Evolutionary conservation across 768 basidiomycete species (phyloP), one percentile per base, ranked within the genome.

Genomic region (Dentipellis fragilis): DNA sequence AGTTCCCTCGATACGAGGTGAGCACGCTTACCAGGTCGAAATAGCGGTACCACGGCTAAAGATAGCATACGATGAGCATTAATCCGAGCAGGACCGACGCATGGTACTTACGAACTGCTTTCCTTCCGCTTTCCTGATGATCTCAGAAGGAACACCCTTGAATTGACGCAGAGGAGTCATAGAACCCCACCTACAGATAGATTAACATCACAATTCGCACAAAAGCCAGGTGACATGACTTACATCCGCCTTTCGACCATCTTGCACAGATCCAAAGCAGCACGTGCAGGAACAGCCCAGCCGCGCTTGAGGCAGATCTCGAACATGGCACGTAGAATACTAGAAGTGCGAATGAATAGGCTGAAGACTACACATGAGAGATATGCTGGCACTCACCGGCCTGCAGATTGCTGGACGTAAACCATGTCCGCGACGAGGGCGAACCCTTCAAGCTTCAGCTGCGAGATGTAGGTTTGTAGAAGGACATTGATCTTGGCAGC

Each of bases 161-260:
- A 98, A 98, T 67, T 99, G 96, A 38, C 96, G 81, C 38, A 98
- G 77, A 8, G 95, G 94, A 0, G 94, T 93, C 94, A 98, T 98
- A 0, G 93, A 93, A 36, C 85, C 84, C 95, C 95, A 98, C 88
- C 90, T 93, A 54, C 11, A 10, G 38, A 49, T n/a, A 42, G 23
- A 21, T 51, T 46, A 3, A 29, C 29, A 29, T 29, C 29, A 29
- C 29, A 6, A 29, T 1, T 7, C 45, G 10, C 1, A 16, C 6
- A 54, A 36, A 36, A 22, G 29, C 11, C 22, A 47, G 54, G 17
- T 4, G 38, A 34, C 21, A 11, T 6, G 2, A 71, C 83, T 63
- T 42, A 85, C 90, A 92, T 89, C 54, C 85, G 72, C 62, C 85
- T 83, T 65, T 92, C 91, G 0, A 91, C 88, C 93, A 95, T 95